These are phyloP conservation scores for Ambrosia artemisiifolia DNA, from an alignment of 129 eudicot genomes.

Conservation along the genomic window DNA sequence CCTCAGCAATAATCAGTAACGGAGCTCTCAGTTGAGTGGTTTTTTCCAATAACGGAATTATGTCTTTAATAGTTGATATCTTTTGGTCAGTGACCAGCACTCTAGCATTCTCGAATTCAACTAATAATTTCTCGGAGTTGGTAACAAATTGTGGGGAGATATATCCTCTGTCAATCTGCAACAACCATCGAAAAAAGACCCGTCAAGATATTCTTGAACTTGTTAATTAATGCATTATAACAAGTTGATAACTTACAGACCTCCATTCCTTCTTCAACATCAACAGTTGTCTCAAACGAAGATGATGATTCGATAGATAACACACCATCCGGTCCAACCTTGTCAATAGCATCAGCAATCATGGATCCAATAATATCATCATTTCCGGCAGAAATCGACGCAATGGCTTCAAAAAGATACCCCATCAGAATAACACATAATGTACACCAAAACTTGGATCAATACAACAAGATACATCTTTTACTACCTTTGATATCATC, in stretches of 20 bases:
- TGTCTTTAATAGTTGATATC: slow-evolving; percentile 79
- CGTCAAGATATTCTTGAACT: neutral
- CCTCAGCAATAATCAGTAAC: slow-evolving; percentile 71
- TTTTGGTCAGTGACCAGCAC: slow-evolving; percentile 89
- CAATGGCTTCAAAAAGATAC: slow-evolving; percentile 59
- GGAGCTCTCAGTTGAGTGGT: slow-evolving; percentile 84
- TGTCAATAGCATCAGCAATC: slow-evolving; percentile 96
- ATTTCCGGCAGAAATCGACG: slow-evolving; percentile 90
- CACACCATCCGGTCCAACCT: slow-evolving; percentile 93
- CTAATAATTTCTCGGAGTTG: slow-evolving; percentile 72
- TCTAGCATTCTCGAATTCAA: slow-evolving; percentile 87
- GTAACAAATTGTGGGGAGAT: slow-evolving; percentile 93
- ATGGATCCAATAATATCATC: slow-evolving; percentile 76
- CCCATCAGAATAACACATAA: neutral
- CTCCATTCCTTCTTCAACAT: slow-evolving; percentile 99
- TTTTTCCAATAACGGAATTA: slow-evolving; percentile 78
- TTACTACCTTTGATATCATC: slow-evolving; percentile 81
- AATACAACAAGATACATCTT: neutral
- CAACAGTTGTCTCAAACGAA: slow-evolving; percentile 89
- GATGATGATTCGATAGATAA: slow-evolving; percentile 87
- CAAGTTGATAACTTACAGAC: slow-evolving; percentile 30
- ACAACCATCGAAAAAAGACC: neutral
- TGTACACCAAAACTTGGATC: neutral
- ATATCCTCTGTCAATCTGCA: slow-evolving; percentile 91
- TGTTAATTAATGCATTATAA: neutral